A percentile compares a stretch with the other conserved stretches of the same genome.
Evolutionary conservation across 495 filamentous ascomycete species (phyloP).

Genomic region (Penicillium cosmopolitanum): DNA sequence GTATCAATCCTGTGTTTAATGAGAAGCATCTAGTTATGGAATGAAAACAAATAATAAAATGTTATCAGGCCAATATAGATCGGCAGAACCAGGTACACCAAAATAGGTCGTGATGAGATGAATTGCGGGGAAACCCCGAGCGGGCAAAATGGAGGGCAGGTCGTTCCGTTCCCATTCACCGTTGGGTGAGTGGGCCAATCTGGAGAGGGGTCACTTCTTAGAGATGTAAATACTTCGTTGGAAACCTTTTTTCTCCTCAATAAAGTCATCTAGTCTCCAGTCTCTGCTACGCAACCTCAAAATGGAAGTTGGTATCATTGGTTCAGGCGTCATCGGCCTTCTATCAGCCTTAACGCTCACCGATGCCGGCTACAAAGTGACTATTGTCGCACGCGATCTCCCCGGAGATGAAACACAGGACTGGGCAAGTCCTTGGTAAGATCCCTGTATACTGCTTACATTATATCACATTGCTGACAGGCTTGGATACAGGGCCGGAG

Average conservation of each 20-base stretch:
- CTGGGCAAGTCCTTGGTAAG: slow-evolving; percentile 29
- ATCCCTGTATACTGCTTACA: not conserved
- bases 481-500: slow-evolving; percentile 19
- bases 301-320: slow-evolving; percentile 24
- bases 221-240: not conserved
- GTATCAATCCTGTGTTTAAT: too few relatives aligned
- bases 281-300: not conserved
- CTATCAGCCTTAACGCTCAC: slow-evolving; percentile 24
- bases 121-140: not conserved
- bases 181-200: not conserved
- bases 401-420: slow-evolving; percentile 23
- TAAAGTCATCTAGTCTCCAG: not conserved
- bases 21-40: too few relatives aligned
- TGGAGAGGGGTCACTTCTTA: not conserved
- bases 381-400: slow-evolving; percentile 25
- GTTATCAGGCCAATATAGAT: not conserved
- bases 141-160: not conserved
- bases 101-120: not conserved
- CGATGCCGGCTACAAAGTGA: slow-evolving; percentile 24
- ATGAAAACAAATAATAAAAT: not conserved
- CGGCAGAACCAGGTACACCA: too few relatives aligned
- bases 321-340: slow-evolving; percentile 24
- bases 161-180: not conserved
- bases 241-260: not conserved
- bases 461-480: not conserved